These are phyloP conservation scores for Ilex aquifolium DNA, from an alignment of 257 asterid genomes.

Conservation along the genomic window DNA sequence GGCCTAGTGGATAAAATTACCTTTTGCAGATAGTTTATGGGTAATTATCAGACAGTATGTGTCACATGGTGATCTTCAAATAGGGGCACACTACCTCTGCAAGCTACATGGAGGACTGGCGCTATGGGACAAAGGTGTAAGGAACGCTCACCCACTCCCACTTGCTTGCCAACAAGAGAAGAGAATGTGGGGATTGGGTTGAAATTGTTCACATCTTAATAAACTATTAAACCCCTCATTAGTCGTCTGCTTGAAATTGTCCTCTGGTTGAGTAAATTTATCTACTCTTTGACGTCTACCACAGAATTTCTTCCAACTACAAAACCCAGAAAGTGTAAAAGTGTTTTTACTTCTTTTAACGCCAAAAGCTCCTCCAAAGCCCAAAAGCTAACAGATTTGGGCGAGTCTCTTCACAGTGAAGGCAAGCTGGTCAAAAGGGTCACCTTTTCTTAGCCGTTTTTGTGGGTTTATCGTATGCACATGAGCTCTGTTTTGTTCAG, in stretches of 20 bases:
- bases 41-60: background rate
- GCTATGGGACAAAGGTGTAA: constrained; percentile 26
- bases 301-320: constrained; percentile 23
- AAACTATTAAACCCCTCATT: background rate
- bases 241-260: constrained; percentile 10
- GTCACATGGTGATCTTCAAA: background rate
- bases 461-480: constrained; percentile 11
- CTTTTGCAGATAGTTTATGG: background rate
- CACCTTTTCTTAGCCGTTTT: constrained; percentile 26
- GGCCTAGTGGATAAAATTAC: too few species aligned
- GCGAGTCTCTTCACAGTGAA: constrained; percentile 25
- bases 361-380: constrained; percentile 31
- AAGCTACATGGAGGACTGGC: constrained; percentile 15
- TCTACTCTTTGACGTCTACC: constrained; percentile 14
- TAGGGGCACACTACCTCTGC: background rate
- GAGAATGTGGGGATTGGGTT: constrained; percentile 36
- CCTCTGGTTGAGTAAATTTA: constrained; percentile 25
- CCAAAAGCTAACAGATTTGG: constrained; percentile 32
- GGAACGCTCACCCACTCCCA: constrained; percentile 71
- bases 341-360: constrained; percentile 37
- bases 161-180: constrained; percentile 35
- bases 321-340: background rate
- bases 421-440: constrained; percentile 41
- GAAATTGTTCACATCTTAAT: constrained; percentile 6
- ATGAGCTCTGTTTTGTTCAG: constrained; percentile 20